These are phyloP conservation scores for Podospora appendiculata DNA, from an alignment of 495 filamentous ascomycete species.

Conservation along the genomic window DNA sequence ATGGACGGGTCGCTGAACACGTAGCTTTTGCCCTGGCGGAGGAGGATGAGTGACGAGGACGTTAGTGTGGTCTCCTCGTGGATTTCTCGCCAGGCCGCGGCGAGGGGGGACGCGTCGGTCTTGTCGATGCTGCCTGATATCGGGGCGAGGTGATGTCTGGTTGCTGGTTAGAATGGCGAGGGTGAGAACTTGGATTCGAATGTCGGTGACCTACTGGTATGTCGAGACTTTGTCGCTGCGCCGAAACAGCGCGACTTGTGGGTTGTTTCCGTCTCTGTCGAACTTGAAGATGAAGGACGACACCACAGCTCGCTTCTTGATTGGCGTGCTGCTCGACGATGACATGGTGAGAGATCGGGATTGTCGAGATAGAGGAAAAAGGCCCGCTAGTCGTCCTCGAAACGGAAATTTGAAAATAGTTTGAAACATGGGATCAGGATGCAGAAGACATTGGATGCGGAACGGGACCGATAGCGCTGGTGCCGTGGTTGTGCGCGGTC, in stretches of 20 bases:
- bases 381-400: no score
- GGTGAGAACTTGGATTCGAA: neutral
- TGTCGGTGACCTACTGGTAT: constrained; percentile 35
- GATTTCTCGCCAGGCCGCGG: constrained; percentile 55
- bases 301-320: constrained; percentile 31
- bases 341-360: neutral
- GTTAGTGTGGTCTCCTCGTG: constrained; percentile 53
- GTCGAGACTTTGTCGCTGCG: constrained; percentile 51
- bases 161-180: neutral
- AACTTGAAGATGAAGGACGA: constrained; percentile 50
- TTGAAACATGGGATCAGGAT: no score
- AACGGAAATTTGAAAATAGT: no score
- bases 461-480: no score
- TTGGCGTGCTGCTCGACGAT: neutral
- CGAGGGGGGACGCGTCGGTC: constrained; percentile 39
- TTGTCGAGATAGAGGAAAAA: no score
- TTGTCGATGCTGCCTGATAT: constrained; percentile 54
- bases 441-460: no score
- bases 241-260: constrained; percentile 48
- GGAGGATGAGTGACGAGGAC: constrained; percentile 33
- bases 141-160: constrained; percentile 46
- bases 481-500: no score
- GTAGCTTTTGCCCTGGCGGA: constrained; percentile 52
- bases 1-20: constrained; percentile 46
- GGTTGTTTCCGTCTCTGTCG: constrained; percentile 18